Percentiles rank a stretch among this genome's conserved stretches.
These are phyloP conservation scores for Lophiotrema nucula DNA, from an alignment of 495 filamentous ascomycete species.

Conservation along the genomic window DNA sequence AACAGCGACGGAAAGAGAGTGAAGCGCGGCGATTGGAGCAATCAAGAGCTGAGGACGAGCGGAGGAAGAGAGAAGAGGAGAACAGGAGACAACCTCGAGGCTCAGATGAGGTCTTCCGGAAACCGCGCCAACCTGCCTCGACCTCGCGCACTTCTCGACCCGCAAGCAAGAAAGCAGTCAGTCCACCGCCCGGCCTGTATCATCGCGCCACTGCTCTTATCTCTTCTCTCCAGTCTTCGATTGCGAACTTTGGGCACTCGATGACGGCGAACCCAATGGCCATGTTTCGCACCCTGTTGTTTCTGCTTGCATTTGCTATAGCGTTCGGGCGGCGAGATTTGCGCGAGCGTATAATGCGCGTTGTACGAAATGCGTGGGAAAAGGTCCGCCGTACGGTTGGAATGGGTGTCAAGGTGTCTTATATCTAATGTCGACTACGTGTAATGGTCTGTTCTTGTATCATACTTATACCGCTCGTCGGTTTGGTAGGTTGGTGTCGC, in stretches of 20 bases:
- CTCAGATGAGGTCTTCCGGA: constrained; percentile 29
- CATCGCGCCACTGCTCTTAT: constrained; percentile 52
- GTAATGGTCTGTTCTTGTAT: too few relatives aligned
- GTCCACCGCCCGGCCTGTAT: constrained; percentile 45
- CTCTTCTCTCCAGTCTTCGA: constrained; percentile 56
- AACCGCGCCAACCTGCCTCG: constrained; percentile 34
- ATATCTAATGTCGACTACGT: constrained; percentile 60
- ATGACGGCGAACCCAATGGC: constrained; percentile 71
- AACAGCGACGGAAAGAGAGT: constrained; percentile 46
- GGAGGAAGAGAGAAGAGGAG: constrained; percentile 42
- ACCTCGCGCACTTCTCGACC: constrained; percentile 34
- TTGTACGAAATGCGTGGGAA: constrained; percentile 70
- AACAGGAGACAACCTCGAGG: constrained; percentile 32
- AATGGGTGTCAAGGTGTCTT: constrained; percentile 97
- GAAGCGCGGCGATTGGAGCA: constrained; percentile 59
- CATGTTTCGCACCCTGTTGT: constrained; percentile 72
- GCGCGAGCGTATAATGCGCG: constrained; percentile 67
- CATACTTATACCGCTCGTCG: too few relatives aligned
- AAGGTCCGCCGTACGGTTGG: constrained; percentile 84
- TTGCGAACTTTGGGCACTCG: constrained; percentile 60
- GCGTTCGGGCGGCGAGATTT: constrained; percentile 73
- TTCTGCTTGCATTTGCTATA: constrained; percentile 76
- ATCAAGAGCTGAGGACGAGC: constrained; percentile 59
- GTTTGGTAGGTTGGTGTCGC: too few relatives aligned
- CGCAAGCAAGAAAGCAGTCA: constrained; percentile 39